Evolutionary conservation across 1,284 basidiomycete genomes (phyloP).

Genomic region (Tetrapyrgos nigripes): DNA sequence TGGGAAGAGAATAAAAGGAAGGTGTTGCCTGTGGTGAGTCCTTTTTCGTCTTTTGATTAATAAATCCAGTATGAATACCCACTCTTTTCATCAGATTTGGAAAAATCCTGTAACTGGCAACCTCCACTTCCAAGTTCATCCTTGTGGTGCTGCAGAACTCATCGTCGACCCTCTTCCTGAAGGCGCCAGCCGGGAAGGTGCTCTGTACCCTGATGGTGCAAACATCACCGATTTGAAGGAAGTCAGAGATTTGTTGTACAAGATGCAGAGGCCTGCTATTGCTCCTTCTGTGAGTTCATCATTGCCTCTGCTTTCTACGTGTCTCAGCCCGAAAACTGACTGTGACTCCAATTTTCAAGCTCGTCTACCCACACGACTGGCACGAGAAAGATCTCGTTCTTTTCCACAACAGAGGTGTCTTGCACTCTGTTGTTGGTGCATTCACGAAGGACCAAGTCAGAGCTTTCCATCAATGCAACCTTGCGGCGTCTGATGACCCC

Average conservation of each 20-base stretch:
- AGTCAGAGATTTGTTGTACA: slow-evolving; percentile 77
- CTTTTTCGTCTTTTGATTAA: slow-evolving; percentile 7
- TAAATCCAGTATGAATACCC: neutral
- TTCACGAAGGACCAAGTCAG: slow-evolving; percentile 75
- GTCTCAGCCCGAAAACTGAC: too few species aligned
- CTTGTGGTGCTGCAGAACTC: slow-evolving; percentile 65
- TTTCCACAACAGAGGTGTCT: slow-evolving; percentile 78
- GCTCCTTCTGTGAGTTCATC: slow-evolving; percentile 57
- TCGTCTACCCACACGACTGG: slow-evolving; percentile 75
- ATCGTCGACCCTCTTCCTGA: slow-evolving; percentile 68
- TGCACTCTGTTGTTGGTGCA: slow-evolving; percentile 82
- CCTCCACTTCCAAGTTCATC: slow-evolving; percentile 82
- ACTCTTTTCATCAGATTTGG: slow-evolving; percentile 60
- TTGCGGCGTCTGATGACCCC: slow-evolving; percentile 78
- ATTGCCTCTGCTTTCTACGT: neutral
- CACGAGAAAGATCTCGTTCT: slow-evolving; percentile 69
- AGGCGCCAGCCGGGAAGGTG: slow-evolving; percentile 53
- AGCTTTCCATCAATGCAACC: slow-evolving; percentile 85
- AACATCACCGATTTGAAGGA: slow-evolving; percentile 72
- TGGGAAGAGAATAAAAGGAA: slow-evolving; percentile 81
- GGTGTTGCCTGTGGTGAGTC: slow-evolving; percentile 59
- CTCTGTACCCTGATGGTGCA: slow-evolving; percentile 79
- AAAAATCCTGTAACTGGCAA: slow-evolving; percentile 83
- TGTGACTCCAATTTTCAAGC: slow-evolving; percentile 34
- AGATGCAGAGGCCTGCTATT: slow-evolving; percentile 84